Conservation (phyloP, 805 yeast genomes). For the Saccharomycopsis guyanensis region DNA sequence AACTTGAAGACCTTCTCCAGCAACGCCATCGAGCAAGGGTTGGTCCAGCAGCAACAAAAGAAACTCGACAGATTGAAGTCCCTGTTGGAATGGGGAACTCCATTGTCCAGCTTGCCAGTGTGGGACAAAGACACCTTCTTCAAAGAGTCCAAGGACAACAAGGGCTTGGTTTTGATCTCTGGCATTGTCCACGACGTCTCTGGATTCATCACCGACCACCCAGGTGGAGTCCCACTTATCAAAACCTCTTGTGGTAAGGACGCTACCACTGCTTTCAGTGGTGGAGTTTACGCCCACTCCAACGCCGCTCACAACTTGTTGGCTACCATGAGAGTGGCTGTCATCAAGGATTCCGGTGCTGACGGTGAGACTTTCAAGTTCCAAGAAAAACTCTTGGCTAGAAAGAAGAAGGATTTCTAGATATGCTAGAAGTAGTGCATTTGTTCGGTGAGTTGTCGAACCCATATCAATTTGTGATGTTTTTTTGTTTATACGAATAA, state of each 20-base stretch:
- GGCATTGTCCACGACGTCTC: constrained; percentile 78
- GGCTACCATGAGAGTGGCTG: constrained; percentile 78
- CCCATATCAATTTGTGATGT: not conserved
- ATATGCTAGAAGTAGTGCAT: too few species aligned
- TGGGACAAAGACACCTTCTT: constrained; percentile 61
- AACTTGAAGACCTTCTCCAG: constrained; percentile 71
- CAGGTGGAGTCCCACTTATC: constrained; percentile 74
- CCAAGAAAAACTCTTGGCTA: constrained; percentile 39
- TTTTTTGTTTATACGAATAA: not conserved
- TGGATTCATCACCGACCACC: constrained; percentile 64
- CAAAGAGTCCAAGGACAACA: constrained; percentile 40
- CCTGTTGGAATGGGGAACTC: constrained; percentile 68
- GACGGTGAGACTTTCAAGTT: constrained; percentile 44
- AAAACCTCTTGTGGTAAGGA: constrained; percentile 71
- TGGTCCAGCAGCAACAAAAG: constrained; percentile 78
- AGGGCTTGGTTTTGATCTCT: constrained; percentile 60
- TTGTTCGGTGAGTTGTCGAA: not conserved
- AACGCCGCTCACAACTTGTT: constrained; percentile 80
- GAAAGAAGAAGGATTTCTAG: constrained; percentile 26
- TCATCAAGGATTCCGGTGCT: constrained; percentile 60
- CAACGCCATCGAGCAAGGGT: constrained; percentile 76
- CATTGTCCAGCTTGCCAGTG: constrained; percentile 57
- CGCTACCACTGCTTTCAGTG: constrained; percentile 77
- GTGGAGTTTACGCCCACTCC: constrained; percentile 79
- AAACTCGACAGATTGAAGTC: constrained; percentile 57